These are phyloP conservation scores for Oropetium thomaeum DNA, from an alignment of 176 grass and related monocot species.

Conservation along the genomic window DNA sequence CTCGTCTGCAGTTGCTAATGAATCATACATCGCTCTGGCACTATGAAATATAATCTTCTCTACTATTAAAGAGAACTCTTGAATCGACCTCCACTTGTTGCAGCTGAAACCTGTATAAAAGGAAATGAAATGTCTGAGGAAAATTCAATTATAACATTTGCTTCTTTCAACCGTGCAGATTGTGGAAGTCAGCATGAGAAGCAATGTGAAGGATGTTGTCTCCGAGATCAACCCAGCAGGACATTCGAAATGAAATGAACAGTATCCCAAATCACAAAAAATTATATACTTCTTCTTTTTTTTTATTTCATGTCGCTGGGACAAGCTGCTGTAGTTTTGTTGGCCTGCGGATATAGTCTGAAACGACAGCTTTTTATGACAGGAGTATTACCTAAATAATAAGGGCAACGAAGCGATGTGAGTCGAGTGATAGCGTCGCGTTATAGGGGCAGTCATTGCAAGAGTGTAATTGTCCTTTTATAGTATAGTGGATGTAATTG, in stretches of 20 bases:
- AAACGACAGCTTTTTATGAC: too few species aligned
- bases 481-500: constrained; percentile 9
- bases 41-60: not conserved
- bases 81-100: not conserved
- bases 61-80: too few species aligned
- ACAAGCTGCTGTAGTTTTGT: too few species aligned
- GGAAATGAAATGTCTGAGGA: not conserved
- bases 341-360: too few species aligned
- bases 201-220: not conserved
- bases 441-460: constrained; percentile 1
- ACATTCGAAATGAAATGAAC: not conserved
- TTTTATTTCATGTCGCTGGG: too few species aligned
- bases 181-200: not conserved
- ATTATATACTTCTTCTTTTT: too few species aligned
- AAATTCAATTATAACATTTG: not conserved
- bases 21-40: constrained; percentile 8
- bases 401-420: not conserved
- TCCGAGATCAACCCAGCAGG: not conserved
- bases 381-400: constrained; percentile 35
- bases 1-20: not conserved
- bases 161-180: constrained; percentile 13
- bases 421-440: constrained; percentile 5
- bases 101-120: not conserved
- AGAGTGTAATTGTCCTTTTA: constrained; percentile 11
- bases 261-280: not conserved